These are phyloP conservation scores for Ziziphus jujuba DNA, from an alignment of 306 rosid genomes.

Conservation along the genomic window DNA sequence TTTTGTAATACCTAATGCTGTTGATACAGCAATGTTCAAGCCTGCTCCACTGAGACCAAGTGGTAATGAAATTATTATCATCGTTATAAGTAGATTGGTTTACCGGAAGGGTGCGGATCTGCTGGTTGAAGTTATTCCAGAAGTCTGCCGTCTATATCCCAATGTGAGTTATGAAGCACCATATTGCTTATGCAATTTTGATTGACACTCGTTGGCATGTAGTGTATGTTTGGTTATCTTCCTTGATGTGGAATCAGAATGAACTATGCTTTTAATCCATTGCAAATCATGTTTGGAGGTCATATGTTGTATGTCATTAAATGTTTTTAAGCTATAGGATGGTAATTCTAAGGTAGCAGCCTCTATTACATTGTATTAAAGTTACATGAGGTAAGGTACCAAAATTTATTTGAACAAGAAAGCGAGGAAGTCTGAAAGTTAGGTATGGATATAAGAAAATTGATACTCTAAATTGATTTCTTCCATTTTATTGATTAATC, in stretches of 20 bases:
- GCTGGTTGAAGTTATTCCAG: conserved; percentile 95
- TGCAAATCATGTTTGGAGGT: background rate
- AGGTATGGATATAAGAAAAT: background rate
- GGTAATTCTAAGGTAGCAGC: no score
- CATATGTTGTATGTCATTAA: no score
- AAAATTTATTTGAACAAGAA: background rate
- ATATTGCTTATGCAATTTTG: background rate
- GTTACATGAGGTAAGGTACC: no score
- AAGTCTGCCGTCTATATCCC: conserved; percentile 70
- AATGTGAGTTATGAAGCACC: conserved; percentile 54
- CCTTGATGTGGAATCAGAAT: background rate
- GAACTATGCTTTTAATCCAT: background rate
- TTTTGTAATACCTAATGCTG: conserved; percentile 91
- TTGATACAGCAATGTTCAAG: conserved; percentile 93
- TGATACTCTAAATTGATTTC: background rate
- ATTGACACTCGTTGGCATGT: background rate
- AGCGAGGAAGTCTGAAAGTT: background rate
- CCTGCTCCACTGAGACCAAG: conserved; percentile 65
- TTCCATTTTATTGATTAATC: background rate
- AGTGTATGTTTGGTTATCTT: background rate
- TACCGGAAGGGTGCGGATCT: conserved; percentile 91
- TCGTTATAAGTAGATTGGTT: conserved; percentile 90
- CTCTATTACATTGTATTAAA: no score
- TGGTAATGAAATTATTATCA: conserved; percentile 57
- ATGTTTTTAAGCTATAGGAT: no score